Base-by-base conservation (phyloP, 73 alveolate species). In the Paramecium biaurelia region DNA sequence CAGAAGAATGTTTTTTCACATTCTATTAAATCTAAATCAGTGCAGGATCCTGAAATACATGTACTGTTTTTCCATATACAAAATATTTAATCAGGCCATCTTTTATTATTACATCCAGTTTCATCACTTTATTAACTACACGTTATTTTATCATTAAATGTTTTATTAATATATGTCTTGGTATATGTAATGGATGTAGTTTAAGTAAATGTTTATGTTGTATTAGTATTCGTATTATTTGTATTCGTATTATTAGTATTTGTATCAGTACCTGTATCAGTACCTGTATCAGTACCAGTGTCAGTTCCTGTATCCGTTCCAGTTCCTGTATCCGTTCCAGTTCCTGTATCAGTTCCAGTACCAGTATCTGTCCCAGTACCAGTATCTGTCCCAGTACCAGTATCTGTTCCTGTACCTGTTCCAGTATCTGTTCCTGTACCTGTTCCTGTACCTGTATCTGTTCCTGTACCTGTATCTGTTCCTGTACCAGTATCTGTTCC, bases 21-120 rank as follows among this genome's bases (percentile, higher is more conserved):
- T 15, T 26, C 89, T 26, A 28, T 5, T 20, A 43, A 26, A 41
- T 37, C 67, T 76, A 76, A 76, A 37, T 76, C 67, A 47, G 53
- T 12, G 28, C 90, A 79, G 0, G 45, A 23, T 43, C 63, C 90
- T 11, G 47, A n/a, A 42, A 43, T 42, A 79, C 90, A 79, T 30
- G 90, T 79, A 5, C 26, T 23, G 28, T 47, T 79, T 23, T 21
- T 24, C 90, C 90, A 79, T 24, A 79, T 30, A 79, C 90, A 79
- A 42, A 79, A 79, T 18, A 79, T 79, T 21, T 43, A 47, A 23
- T 79, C 45, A n/a, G 90, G 90, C 90, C 90, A 79, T 79, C 90
- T 79, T 34, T 43, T 79, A 43, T 15, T 79, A 79, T 43, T 79
- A 47, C 90, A 79, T 21, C 72, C 56, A 12, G 42, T 35, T 45